Conservation (phyloP, 305 asterid genomes). For the Rubia peregrina region DNA sequence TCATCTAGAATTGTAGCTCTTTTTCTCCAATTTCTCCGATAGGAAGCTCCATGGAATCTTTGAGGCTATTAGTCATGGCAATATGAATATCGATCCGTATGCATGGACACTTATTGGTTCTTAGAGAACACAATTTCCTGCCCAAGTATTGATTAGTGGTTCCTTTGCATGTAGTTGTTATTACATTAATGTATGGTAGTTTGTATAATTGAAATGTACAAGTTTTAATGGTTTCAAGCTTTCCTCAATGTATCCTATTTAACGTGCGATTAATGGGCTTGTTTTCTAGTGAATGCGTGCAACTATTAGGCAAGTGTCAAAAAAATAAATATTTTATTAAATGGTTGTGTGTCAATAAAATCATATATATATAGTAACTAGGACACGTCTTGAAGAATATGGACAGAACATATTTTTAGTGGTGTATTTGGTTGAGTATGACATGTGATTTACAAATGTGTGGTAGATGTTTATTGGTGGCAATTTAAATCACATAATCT, state of each 20-base stretch:
- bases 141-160: slow-evolving; percentile 52
- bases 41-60: slow-evolving; percentile 64
- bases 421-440: no score
- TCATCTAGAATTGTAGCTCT: slow-evolving; percentile 65
- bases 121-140: slow-evolving; percentile 56
- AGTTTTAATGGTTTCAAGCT: background rate
- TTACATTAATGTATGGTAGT: background rate
- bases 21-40: slow-evolving; percentile 63
- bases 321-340: no score
- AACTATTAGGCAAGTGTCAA: no score
- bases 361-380: no score
- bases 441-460: no score
- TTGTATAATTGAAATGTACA: background rate
- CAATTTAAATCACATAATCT: no score
- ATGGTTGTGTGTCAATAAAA: no score
- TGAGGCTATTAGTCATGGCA: slow-evolving; percentile 79
- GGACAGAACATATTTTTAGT: no score
- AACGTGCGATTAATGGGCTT: no score
- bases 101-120: slow-evolving; percentile 81
- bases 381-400: no score
- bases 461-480: no score
- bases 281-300: no score
- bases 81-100: slow-evolving; percentile 61
- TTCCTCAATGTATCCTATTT: slow-evolving; percentile 10
- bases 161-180: background rate